phyloP scores from a whole-genome alignment of 2,329 filamentous ascomycete species.

The Exserohilum turcica region DNA sequence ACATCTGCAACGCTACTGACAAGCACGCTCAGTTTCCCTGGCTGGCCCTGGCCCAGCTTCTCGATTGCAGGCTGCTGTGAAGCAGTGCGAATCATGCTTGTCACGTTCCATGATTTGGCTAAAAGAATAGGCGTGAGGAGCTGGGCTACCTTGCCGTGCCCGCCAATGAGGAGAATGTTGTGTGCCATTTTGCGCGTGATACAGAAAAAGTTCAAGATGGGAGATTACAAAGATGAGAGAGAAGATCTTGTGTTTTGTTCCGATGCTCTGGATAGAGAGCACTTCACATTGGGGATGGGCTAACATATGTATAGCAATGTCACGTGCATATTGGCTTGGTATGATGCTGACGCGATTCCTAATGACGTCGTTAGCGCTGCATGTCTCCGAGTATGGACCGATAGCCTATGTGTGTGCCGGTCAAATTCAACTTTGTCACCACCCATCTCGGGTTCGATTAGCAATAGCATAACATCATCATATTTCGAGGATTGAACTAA shows the following conservation, averaged over 20 bases:
- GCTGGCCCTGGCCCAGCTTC: constrained; percentile 62
- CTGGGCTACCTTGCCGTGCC: constrained; percentile 79
- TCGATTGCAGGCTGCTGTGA: constrained; percentile 69
- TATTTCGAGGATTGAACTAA: too few relatives aligned
- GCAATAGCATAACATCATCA: neutral
- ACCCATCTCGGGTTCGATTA: neutral
- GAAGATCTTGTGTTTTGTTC: neutral
- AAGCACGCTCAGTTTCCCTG: constrained; percentile 70
- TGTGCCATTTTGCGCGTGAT: constrained; percentile 33
- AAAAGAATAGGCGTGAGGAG: constrained; percentile 77
- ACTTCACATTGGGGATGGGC: neutral
- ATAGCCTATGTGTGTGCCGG: neutral
- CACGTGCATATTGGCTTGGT: neutral
- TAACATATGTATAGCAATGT: neutral
- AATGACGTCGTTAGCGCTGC: constrained; percentile 17
- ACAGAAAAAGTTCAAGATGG: neutral
- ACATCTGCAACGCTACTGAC: constrained; percentile 75
- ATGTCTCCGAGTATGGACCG: constrained; percentile 11
- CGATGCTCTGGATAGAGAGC: too few relatives aligned
- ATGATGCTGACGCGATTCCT: constrained; percentile 7
- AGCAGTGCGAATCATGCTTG: constrained; percentile 75
- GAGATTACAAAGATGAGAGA: neutral
- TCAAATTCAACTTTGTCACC: neutral
- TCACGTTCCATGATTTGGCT: constrained; percentile 74
- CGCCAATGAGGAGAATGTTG: constrained; percentile 72